Evolutionary conservation across 2,329 filamentous ascomycete species (phyloP), one percentile per base, ranked within the genome.

Genomic region (Pleomassaria siparia): DNA sequence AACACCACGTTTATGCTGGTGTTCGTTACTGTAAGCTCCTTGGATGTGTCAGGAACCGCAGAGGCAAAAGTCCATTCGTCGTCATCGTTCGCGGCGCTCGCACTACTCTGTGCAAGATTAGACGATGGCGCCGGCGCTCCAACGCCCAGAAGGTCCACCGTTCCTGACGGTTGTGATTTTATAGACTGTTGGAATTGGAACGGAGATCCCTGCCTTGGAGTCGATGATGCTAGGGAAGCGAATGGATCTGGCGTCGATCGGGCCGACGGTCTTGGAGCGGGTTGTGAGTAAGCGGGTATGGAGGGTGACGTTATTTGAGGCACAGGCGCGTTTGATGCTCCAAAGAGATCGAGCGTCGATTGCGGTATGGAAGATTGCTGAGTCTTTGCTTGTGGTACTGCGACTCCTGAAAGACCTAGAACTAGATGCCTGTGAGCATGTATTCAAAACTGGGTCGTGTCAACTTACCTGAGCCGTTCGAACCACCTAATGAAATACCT

Each of bases 51-150:
- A 2, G 92, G 92, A 12, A 96, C 78, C 0, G 92, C 86, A 0
- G 92, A 97, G 2, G 89, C 84, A 69, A 97, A 97, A 20, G 84
- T 88, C 91, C 92, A 97, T 64, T 97, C 92, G 55, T 97, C 92
- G 42, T 96, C 92, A 56, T 96, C 92, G 44, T 96, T 91, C 37
- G 88, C 83, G 42, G 69, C 58, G 6, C 67, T 55, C 12, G 56
- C 50, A 33, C 47, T 66, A 35, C 53, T 63, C 43, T 64, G 63
- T 26, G 63, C 54, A 10, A 62, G 43, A 18, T 49, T 65, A 12
- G 64, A 62, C 10, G 58, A 52, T 7, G 64, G 61, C 16, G 58
- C 53, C 30, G 63, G 32, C 15, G 25, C 40, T 20, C 54, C 59
- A 18, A 72, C 67, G 15, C 72, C 69, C 24, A 74, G 61, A 5